These are phyloP conservation scores for Sicyos baderoa DNA, from an alignment of 306 rosid genomes.

Conservation along the genomic window DNA sequence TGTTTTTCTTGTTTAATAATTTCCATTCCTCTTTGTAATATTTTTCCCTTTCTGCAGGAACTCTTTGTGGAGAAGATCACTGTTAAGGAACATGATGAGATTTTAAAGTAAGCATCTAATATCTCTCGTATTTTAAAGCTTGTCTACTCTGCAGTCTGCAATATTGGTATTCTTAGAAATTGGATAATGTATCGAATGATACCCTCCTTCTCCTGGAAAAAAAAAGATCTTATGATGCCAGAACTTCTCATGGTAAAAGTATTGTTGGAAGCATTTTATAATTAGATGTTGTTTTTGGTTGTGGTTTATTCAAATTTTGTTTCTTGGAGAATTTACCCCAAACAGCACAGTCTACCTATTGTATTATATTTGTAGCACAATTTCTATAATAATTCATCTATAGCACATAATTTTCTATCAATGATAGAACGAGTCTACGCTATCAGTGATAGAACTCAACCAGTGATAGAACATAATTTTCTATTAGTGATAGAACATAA, in stretches of 20 bases:
- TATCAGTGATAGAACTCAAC: too few species aligned
- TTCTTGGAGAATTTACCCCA: too few species aligned
- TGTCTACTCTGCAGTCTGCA: not conserved
- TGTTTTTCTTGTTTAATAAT: slow-evolving; percentile 11
- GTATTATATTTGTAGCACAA: too few species aligned
- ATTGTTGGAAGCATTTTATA: slow-evolving; percentile 6
- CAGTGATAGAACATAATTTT: too few species aligned
- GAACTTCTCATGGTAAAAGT: not conserved
- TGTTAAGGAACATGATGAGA: slow-evolving; percentile 39
- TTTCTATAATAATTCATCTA: too few species aligned
- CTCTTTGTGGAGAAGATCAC: slow-evolving; percentile 52
- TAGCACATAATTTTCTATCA: too few species aligned
- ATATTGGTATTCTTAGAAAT: not conserved
- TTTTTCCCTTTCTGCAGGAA: slow-evolving; percentile 45
- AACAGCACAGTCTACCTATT: too few species aligned
- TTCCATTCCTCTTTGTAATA: slow-evolving; percentile 5
- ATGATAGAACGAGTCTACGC: too few species aligned
- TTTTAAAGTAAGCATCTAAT: slow-evolving; percentile 32
- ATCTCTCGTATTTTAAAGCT: slow-evolving; percentile 4
- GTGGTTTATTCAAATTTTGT: too few species aligned
- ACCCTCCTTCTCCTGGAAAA: not conserved
- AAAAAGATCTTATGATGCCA: not conserved
- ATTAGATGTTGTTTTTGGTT: too few species aligned
- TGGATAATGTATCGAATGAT: not conserved
- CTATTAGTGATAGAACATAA: too few species aligned